Evolutionary conservation across 306 rosid genomes (phyloP).

Genomic region (Myrica gale): DNA sequence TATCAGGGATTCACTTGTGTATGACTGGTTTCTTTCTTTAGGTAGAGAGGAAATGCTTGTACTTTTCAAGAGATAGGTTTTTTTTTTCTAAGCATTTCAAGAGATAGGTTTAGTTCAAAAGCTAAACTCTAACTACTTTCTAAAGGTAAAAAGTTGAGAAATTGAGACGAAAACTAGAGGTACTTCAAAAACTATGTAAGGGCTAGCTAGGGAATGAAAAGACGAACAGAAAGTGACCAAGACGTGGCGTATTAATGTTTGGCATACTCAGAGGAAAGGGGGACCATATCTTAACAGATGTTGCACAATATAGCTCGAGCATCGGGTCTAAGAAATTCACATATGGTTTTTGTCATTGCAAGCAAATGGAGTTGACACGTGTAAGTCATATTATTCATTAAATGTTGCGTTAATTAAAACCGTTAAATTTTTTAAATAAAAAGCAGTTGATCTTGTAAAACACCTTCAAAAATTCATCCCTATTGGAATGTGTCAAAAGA

Average conservation of each 20-base stretch:
- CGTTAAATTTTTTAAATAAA: too few species aligned
- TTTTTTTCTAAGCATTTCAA: too few species aligned
- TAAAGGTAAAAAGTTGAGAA: background rate
- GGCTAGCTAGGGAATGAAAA: background rate
- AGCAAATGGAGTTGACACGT: constrained; percentile 16
- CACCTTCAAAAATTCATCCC: too few species aligned
- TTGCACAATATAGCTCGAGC: constrained; percentile 14
- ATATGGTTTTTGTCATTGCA: background rate
- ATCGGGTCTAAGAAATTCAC: constrained; percentile 16
- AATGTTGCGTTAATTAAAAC: too few species aligned
- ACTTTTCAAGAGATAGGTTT: background rate
- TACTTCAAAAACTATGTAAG: background rate
- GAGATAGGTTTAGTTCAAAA: background rate
- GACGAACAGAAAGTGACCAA: background rate
- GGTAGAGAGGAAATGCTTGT: background rate
- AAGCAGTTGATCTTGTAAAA: too few species aligned
- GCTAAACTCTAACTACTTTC: background rate
- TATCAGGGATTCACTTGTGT: background rate
- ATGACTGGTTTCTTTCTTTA: background rate
- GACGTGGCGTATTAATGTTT: background rate
- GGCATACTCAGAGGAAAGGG: constrained; percentile 4
- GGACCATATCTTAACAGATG: constrained; percentile 24
- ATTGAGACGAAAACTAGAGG: background rate
- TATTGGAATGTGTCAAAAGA: too few species aligned
- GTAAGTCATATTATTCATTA: too few species aligned